These are phyloP conservation scores for Rhodotorula taiwanensis DNA, from an alignment of 768 basidiomycete species.

Conservation along the genomic window DNA sequence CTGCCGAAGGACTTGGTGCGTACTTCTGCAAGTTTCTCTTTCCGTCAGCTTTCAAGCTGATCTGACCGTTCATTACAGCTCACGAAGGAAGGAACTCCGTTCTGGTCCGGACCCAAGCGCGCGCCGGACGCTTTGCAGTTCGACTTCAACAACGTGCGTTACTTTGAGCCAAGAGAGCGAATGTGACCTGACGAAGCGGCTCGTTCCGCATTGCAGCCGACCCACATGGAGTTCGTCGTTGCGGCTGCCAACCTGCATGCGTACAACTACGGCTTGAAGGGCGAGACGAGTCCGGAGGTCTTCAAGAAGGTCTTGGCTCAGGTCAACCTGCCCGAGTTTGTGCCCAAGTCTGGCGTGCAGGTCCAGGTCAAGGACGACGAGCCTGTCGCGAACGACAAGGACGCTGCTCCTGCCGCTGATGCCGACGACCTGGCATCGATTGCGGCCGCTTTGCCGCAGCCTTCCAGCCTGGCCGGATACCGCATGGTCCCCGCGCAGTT, in stretches of 20 bases:
- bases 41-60: background rate
- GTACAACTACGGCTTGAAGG: constrained; percentile 93
- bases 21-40: background rate
- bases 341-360: constrained; percentile 84
- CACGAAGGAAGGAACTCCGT: constrained; percentile 86
- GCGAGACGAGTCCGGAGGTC: constrained; percentile 66
- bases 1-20: constrained; percentile 81
- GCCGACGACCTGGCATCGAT: constrained; percentile 55
- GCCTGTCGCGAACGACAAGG: constrained; percentile 53
- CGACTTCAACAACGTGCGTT: constrained; percentile 77
- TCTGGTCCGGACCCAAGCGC: constrained; percentile 98
- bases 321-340: constrained; percentile 82
- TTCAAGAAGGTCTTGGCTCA: constrained; percentile 79
- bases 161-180: too few relatives aligned
- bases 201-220: constrained; percentile 53
- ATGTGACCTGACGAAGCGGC: background rate
- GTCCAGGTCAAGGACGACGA: constrained; percentile 94
- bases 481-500: constrained; percentile 91
- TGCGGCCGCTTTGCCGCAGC: constrained; percentile 67
- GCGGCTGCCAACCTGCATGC: constrained; percentile 94
- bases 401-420: constrained; percentile 42
- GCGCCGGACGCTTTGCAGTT: constrained; percentile 87
- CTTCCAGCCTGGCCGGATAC: constrained; percentile 91
- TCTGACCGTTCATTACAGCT: constrained; percentile 39
- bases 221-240: constrained; percentile 80